Percentiles rank a stretch among this genome's conserved stretches.
Evolutionary conservation across 140 eudicot genomes (phyloP).

Genomic region (Ambrosia hybrid): DNA sequence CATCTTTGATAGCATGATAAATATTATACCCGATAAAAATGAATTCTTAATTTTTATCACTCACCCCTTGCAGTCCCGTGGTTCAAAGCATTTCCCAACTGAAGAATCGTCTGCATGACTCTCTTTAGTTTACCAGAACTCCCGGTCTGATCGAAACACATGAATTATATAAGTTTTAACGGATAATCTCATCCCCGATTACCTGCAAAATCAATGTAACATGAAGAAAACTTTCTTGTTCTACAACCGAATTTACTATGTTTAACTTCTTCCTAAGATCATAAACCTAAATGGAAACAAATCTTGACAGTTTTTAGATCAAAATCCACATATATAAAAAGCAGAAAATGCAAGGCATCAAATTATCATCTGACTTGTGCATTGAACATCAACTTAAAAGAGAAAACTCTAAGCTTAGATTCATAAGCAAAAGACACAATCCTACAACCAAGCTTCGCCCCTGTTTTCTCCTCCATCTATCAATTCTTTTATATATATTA

Average conservation of each 20-base stretch:
- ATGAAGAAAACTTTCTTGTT: conserved; percentile 56
- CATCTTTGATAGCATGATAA: background rate
- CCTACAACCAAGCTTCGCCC: too few species aligned
- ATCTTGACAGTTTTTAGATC: background rate
- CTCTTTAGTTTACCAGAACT: conserved; percentile 66
- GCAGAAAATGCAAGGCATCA: background rate
- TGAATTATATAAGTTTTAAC: background rate
- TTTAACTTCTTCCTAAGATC: conserved; percentile 65
- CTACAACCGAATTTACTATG: conserved; percentile 61
- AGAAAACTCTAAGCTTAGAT: conserved; percentile 70
- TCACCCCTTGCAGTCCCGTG: conserved; percentile 94
- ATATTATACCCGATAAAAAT: background rate
- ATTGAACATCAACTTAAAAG: conserved; percentile 59
- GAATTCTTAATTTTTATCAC: conserved; percentile 12
- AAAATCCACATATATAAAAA: conserved; percentile 11
- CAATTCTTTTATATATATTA: too few species aligned
- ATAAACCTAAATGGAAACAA: conserved; percentile 54
- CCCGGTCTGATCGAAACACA: conserved; percentile 56
- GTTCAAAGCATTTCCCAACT: conserved; percentile 91
- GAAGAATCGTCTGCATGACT: conserved; percentile 92
- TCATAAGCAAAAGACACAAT: too few species aligned
- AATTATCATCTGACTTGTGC: conserved; percentile 46
- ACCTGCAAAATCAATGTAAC: conserved; percentile 6
- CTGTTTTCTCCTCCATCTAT: too few species aligned
- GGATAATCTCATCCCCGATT: background rate